Evolutionary conservation across 2,329 filamentous ascomycete species (phyloP).

Genomic region (Leptodontidium sp.): DNA sequence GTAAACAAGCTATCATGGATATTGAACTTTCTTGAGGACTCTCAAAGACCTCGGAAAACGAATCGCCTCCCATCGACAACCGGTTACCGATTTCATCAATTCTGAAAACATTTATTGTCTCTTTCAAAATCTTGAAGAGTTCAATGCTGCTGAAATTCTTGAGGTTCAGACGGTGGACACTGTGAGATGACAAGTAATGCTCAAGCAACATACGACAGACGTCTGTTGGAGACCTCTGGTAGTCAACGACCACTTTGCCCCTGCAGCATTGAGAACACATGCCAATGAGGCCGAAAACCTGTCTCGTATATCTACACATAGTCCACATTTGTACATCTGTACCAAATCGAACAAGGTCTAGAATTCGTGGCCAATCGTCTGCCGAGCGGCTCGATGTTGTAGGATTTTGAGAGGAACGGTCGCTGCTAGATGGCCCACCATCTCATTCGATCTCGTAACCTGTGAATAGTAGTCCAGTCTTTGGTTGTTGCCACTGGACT

Average conservation of each 20-base stretch:
- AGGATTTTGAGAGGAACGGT: background rate
- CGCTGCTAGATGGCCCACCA: background rate
- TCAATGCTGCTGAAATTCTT: background rate
- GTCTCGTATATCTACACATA: constrained; percentile 4
- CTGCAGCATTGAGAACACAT: background rate
- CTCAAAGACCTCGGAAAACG: background rate
- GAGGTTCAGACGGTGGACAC: background rate
- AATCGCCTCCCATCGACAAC: background rate
- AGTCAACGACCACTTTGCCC: background rate
- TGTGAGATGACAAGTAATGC: background rate
- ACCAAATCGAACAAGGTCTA: background rate
- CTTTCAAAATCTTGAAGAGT: background rate
- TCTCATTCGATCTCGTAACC: background rate
- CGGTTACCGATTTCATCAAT: background rate
- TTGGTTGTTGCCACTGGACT: background rate
- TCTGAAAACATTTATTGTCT: background rate
- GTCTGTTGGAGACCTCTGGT: background rate
- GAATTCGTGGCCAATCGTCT: background rate
- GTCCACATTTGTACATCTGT: background rate
- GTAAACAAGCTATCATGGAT: background rate
- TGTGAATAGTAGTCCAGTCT: background rate
- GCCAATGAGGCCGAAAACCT: background rate
- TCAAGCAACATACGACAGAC: background rate
- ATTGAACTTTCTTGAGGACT: background rate
- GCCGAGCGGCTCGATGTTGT: background rate